Evolutionary conservation across 495 filamentous ascomycete species (phyloP), one percentile per base, ranked within the genome.

Genomic region (Bacidia gigantensis): DNA sequence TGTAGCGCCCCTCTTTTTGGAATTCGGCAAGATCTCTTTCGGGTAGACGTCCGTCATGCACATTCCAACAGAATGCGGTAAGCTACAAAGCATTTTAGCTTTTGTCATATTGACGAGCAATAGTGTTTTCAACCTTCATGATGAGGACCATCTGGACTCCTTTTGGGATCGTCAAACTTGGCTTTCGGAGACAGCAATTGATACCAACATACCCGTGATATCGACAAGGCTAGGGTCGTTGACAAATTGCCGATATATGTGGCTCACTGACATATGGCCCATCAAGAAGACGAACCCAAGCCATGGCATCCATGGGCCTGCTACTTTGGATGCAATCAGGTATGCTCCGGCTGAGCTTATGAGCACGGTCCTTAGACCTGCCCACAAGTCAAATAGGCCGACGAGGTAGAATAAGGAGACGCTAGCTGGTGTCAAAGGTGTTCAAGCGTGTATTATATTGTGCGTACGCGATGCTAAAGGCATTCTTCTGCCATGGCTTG

Each of bases 251-350:
- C 92, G 83, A 52, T 79, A 70, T 52, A 97, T 81, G 63, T 98
- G 92, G 64, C 78, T 93, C 56, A 88, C 63, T 38, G 89, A 86
- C 85, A 98, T 86, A 66, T 97, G 90, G 54, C 84, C 81, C 93
- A 98, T 98, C 50, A 93, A 62, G 67, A 90, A 96, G 50, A 87
- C 75, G 66, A 98, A 97, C 43, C 80, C 88, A 41, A 95, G 78
- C 92, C 92, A 98, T 69, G 93, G 93, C 92, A 98, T 98, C 67
- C 89, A 86, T 2, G 87, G 86, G n/a, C 87, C 87, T 46, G 86
- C 74, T 18, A 97, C 70, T 63, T 84, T 92, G 58, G 79, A 75
- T 48, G 92, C 83, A 58, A 97, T 94, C 51, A 74, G 69, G 64
- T 97, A 97, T 26, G 86, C 77, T 32, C 78, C 90, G 21, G 72